These are phyloP conservation scores for Acorus calamus DNA, from an alignment of 106 monocot species.

Conservation along the genomic window DNA sequence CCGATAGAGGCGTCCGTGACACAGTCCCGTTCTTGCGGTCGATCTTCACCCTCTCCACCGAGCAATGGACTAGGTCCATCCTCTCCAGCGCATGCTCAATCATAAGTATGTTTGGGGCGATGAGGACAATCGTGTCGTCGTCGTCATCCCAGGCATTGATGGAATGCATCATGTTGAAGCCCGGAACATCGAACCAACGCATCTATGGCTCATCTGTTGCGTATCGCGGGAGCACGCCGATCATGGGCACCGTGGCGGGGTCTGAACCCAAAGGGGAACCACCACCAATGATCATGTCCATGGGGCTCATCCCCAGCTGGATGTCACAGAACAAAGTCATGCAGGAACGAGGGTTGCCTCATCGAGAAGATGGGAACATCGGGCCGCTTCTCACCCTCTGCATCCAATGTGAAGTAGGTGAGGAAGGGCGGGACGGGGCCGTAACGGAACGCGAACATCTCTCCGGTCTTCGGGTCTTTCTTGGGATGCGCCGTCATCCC, in stretches of 20 bases:
- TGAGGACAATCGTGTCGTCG: constrained; percentile 38
- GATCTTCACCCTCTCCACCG: constrained; percentile 77
- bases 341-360: constrained; percentile 48
- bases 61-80: constrained; percentile 46
- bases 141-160: constrained; percentile 84
- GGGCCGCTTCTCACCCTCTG: constrained; percentile 33
- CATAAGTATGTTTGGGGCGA: constrained; percentile 66
- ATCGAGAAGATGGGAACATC: constrained; percentile 74
- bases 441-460: constrained; percentile 57
- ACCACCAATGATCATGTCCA: constrained; percentile 52
- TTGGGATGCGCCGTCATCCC: constrained; percentile 69
- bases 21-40: constrained; percentile 23
- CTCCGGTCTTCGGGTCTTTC: constrained; percentile 43
- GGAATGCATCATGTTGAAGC: constrained; percentile 78
- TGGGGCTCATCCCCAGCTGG: constrained; percentile 61
- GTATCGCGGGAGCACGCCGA: constrained; percentile 61
- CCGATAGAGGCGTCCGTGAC: constrained; percentile 10
- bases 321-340: constrained; percentile 81
- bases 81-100: constrained; percentile 61
- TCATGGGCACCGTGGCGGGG: constrained; percentile 48
- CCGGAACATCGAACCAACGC: constrained; percentile 80
- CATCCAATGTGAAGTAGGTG: constrained; percentile 60
- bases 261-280: constrained; percentile 43
- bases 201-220: constrained; percentile 55
- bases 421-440: constrained; percentile 50